These are phyloP conservation scores for Sordaria brevicollis DNA, from an alignment of 495 filamentous ascomycete genomes.

Conservation along the genomic window DNA sequence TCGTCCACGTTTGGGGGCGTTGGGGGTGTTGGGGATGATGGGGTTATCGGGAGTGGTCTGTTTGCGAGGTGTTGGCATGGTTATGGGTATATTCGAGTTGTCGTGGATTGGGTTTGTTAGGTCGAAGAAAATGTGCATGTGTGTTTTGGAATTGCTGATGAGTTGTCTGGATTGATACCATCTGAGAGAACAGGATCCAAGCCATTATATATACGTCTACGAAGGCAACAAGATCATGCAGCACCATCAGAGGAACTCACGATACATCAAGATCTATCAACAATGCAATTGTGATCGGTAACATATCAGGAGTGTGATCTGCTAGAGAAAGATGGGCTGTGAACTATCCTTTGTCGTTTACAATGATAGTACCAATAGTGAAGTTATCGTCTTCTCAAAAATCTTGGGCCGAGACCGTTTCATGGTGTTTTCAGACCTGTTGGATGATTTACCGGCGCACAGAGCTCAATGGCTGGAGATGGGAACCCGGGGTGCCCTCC, in stretches of 20 bases:
- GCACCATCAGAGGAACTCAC: not conserved
- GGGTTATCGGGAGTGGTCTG: not conserved
- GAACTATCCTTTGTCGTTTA: not conserved
- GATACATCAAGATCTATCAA: not conserved
- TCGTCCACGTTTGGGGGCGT: not conserved
- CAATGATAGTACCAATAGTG: not conserved
- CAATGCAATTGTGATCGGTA: not conserved
- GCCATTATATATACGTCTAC: not conserved
- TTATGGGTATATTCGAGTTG: not conserved
- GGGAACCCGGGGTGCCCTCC: not conserved
- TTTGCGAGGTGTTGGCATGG: not conserved
- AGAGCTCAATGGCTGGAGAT: not conserved
- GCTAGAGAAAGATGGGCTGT: not conserved
- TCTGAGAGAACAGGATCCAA: not conserved
- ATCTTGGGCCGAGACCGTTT: not conserved
- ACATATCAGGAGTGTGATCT: not conserved
- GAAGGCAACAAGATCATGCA: not conserved
- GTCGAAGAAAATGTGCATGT: not conserved
- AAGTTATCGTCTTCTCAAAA: not conserved
- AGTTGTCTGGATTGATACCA: not conserved
- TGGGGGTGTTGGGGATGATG: not conserved
- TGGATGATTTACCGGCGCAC: not conserved
- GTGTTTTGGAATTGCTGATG: not conserved
- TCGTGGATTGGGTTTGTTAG: not conserved
- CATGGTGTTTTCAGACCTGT: not conserved